phyloP scores from a whole-genome alignment of 2,329 filamentous ascomycete genomes.

The Tolypocladium inflatum region DNA sequence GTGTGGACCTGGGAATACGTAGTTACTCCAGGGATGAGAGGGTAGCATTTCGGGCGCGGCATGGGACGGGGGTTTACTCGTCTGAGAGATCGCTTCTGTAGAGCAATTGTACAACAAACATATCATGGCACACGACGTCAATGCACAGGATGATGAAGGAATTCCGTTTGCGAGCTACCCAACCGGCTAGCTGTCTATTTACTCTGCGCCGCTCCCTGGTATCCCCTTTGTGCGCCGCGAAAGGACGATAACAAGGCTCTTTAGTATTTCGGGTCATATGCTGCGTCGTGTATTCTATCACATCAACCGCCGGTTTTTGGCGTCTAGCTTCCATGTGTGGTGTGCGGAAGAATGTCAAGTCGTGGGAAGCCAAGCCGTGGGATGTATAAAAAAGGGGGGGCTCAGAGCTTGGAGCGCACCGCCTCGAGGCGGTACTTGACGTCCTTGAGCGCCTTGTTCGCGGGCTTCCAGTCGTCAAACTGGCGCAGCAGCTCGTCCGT shows the following conservation, averaged over 20 bases:
- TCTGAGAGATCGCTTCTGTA: background rate
- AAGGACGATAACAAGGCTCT: background rate
- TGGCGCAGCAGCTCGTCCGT: constrained; percentile 70
- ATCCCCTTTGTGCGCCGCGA: background rate
- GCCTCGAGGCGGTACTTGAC: constrained; percentile 92
- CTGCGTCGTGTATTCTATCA: background rate
- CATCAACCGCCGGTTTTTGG: background rate
- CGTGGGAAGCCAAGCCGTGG: too few relatives aligned
- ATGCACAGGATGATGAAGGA: background rate
- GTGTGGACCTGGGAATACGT: background rate
- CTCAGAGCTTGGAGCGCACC: constrained; percentile 72
- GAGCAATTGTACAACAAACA: background rate
- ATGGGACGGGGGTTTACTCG: background rate
- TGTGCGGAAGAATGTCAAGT: background rate
- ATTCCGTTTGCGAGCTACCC: background rate
- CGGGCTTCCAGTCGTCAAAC: constrained; percentile 91
- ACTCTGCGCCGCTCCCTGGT: background rate
- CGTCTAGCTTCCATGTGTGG: background rate
- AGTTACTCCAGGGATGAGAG: background rate
- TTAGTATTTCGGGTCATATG: background rate
- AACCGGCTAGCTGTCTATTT: background rate
- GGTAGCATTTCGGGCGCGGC: background rate
- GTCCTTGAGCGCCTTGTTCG: constrained; percentile 84
- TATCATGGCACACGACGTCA: background rate
- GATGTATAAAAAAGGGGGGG: constrained; percentile 10